phyloP scores from a whole-genome alignment of 257 asterid genomes.

The Anisodus acutangulus region DNA sequence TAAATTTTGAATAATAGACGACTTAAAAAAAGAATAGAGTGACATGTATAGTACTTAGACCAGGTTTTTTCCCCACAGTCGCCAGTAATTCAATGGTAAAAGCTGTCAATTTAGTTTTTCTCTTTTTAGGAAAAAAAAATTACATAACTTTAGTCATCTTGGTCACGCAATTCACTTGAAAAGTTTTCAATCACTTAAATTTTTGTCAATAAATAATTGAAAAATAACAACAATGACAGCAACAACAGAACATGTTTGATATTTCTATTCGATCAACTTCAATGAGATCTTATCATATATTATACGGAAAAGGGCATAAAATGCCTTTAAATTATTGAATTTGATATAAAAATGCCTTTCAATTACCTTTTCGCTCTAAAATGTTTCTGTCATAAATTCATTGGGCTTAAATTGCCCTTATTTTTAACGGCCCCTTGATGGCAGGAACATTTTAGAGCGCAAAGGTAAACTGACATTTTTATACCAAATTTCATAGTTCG shows the following conservation, averaged over 20 bases:
- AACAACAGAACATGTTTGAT: not conserved
- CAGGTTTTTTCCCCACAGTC: not conserved
- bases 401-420: too few species aligned
- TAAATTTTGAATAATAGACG: not conserved
- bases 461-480: too few species aligned
- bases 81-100: not conserved
- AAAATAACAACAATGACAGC: constrained; percentile 12
- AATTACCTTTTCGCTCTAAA: too few species aligned
- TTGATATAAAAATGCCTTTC: too few species aligned
- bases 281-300: not conserved
- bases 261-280: not conserved
- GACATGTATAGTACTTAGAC: not conserved
- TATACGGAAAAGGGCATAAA: too few species aligned
- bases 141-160: not conserved
- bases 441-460: too few species aligned
- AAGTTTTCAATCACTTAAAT: not conserved
- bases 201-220: not conserved
- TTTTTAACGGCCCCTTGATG: too few species aligned
- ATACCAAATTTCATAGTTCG: too few species aligned
- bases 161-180: constrained; percentile 18
- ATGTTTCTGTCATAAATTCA: too few species aligned
- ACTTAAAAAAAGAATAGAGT: not conserved
- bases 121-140: not conserved
- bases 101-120: not conserved
- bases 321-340: too few species aligned